These are phyloP conservation scores for Aspergillus sp. DNA, from an alignment of 2,329 filamentous ascomycete genomes.

Conservation along the genomic window DNA sequence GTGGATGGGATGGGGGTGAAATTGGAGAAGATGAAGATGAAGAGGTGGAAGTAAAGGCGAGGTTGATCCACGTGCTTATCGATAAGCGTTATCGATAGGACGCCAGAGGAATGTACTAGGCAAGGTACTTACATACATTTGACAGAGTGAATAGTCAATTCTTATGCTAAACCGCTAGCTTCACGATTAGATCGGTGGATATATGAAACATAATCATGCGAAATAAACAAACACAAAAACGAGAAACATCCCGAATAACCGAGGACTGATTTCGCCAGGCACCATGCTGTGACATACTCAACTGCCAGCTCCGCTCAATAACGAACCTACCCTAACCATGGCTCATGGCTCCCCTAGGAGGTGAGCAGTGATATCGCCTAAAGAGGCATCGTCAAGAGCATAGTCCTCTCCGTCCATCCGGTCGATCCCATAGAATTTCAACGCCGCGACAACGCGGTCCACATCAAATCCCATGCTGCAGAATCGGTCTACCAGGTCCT, in stretches of 20 bases:
- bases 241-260: neutral
- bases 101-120: neutral
- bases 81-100: slow-evolving; percentile 10
- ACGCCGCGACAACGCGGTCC: slow-evolving; percentile 80
- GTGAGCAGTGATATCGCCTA: slow-evolving; percentile 83
- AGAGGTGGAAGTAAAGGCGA: slow-evolving; percentile 4
- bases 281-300: slow-evolving; percentile 22
- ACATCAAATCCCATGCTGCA: slow-evolving; percentile 88
- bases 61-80: slow-evolving; percentile 22
- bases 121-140: neutral
- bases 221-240: slow-evolving; percentile 1
- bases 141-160: no score
- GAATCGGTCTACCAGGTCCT: slow-evolving; percentile 77
- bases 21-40: neutral
- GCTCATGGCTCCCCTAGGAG: slow-evolving; percentile 72
- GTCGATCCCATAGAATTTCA: slow-evolving; percentile 77
- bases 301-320: slow-evolving; percentile 5
- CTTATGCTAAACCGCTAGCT: neutral
- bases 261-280: slow-evolving; percentile 30
- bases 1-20: neutral
- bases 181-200: neutral
- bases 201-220: neutral
- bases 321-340: neutral
- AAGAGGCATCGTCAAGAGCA: slow-evolving; percentile 82
- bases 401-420: slow-evolving; percentile 75